Base-by-base conservation (phyloP, 2,329 filamentous ascomycete species). In the Aureobasidium sp. region DNA sequence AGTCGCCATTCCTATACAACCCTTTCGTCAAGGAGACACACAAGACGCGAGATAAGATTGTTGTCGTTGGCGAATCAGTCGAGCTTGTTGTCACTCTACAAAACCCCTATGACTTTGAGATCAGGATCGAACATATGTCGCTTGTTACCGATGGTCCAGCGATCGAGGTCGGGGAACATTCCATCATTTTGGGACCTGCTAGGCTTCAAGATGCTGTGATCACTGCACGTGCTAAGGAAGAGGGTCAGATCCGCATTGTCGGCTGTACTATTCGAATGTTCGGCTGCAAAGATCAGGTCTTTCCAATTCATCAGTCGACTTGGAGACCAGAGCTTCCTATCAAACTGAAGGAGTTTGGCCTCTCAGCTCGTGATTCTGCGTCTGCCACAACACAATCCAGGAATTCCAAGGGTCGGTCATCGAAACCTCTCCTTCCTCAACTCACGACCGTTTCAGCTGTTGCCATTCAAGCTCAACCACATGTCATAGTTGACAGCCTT, bases 1-100 rank as follows among this genome's bases (percentile, higher is more conserved):
- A 81, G 65, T 91, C 94, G 64, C 94, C 94, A 0, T 96, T 99
- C 68, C 89, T 99, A 62, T 96, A 97, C 71, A 97, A 97, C 69
- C 91, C 94, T 0, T 97, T 97, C 69, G 76, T 91, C 22, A 91
- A 91, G 73, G 81, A 76, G 60, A 71, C 87, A 57, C 81, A 81
- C 27, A 78, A 77, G 19, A 76, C 73, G 27, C 78, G 80, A 1
- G 64, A 67, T 14, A 69, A 91, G 63, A 82, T 81, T 62, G 82
- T 91, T 0, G 89, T 97, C 22, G 86, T 90, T 5, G 87, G 86
- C 17, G 92, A 97, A 72, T 76, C 83, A 62, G 86, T 89, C 2
- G 85, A 82, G 4, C 96, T 97, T 73, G 83, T 84, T 67, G 82
- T 97, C 33, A 91, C 89, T 1, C 78, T 99, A 19, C 94, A 97